Conservation (phyloP, 2,329 filamentous ascomycete genomes). For the Keithomyces neogunnii region DNA sequence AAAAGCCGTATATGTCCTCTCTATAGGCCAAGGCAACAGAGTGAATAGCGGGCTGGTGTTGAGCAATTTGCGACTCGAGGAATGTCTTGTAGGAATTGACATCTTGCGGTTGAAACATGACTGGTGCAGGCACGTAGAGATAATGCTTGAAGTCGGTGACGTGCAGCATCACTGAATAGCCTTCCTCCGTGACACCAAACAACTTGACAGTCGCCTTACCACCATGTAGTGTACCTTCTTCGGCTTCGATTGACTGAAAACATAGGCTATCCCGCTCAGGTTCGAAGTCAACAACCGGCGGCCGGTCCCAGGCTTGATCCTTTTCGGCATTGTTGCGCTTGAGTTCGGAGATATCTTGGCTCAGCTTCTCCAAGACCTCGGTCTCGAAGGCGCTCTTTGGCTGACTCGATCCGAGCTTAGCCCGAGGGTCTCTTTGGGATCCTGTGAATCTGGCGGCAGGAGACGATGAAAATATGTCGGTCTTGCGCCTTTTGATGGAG, state of each 20-base stretch:
- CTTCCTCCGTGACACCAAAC: conserved; percentile 77
- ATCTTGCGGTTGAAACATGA: conserved; percentile 71
- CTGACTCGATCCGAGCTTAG: conserved; percentile 61
- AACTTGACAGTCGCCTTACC: conserved; percentile 75
- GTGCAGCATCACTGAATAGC: conserved; percentile 89
- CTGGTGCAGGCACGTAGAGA: conserved; percentile 82
- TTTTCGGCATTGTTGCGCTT: conserved; percentile 85
- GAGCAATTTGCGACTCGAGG: conserved; percentile 70
- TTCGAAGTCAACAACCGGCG: conserved; percentile 41
- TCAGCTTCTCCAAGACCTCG: conserved; percentile 90
- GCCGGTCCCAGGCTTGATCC: conserved; percentile 82
- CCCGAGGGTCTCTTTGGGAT: conserved; percentile 53
- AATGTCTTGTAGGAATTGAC: conserved; percentile 71
- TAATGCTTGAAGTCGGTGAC: conserved; percentile 96
- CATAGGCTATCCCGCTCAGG: conserved; percentile 60
- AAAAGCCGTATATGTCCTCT: conserved; percentile 90
- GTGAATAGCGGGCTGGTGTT: conserved; percentile 65
- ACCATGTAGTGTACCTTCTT: conserved; percentile 76
- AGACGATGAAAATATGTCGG: conserved; percentile 54
- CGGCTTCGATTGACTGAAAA: conserved; percentile 93
- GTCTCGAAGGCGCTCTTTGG: conserved; percentile 88
- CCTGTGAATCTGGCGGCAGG: conserved; percentile 50
- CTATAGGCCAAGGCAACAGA: conserved; percentile 74
- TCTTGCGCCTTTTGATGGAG: conserved; percentile 65
- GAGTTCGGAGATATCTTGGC: conserved; percentile 79